Base-by-base conservation (phyloP, 176 grass and related monocot species). In the Phyllostachys edulis region DNA sequence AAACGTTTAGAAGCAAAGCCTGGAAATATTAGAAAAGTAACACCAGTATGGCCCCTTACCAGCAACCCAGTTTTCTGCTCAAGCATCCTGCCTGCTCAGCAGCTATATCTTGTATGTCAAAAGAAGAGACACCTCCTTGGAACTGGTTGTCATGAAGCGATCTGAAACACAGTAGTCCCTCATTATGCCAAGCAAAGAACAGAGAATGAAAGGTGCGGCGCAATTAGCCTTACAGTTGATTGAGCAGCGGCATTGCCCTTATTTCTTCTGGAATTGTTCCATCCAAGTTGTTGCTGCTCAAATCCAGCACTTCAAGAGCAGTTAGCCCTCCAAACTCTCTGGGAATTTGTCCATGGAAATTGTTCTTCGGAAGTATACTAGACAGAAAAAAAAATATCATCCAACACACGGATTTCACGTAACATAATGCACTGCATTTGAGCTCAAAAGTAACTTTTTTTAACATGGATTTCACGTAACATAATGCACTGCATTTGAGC, bases 261-360 rank as follows among this genome's bases (percentile, higher is more conserved):
- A 98, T 63, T 88, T 92, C 91, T 84, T 83, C 62, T 69, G 91
- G 96, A 79, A 98, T 81, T 72, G 80, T 76, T 56, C 89, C 93
- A 92, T 74, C 80, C 81, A 98, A 79, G 55, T 85, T 95, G 82
- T 98, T 98, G 65, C 79, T 78, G 41, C 93, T 90, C 87, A 98
- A 85, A 84, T 98, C 91, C 57, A 98, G 85, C 49, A 95, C 49
- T 90, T 98, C 93, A 75, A 98, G 89, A 52, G 84, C 79, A 80
- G 69, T 85, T 79, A 98, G 60, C 21, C 63, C 63, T 89, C 87
- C 77, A 66, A 98, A 93, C 62, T 98, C 96, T 84, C 81, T 92
- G 36, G 96, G 96, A 55, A 98, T 95, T 68, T 60, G 5, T 29
- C 93, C 93, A 60, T 23, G 69, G 60, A 98, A 98, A 69, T 89